Evolutionary conservation across 495 filamentous ascomycete species (phyloP).

Genomic region (Penicillium paxilli): DNA sequence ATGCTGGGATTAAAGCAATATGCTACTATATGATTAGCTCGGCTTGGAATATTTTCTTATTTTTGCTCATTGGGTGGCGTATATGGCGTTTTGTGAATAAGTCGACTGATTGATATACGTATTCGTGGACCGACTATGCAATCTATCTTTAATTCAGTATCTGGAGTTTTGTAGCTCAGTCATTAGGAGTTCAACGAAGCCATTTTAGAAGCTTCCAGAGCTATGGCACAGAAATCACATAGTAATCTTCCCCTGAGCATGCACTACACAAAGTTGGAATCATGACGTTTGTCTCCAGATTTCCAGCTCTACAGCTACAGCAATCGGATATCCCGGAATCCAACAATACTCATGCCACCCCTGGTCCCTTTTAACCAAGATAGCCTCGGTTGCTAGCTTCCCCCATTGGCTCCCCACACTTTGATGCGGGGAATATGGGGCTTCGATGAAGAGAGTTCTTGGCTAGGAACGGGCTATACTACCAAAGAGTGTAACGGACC

Average conservation of each 20-base stretch:
- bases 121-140: background rate
- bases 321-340: background rate
- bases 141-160: background rate
- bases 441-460: background rate
- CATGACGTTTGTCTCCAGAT: too few species aligned
- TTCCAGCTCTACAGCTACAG: too few species aligned
- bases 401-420: background rate
- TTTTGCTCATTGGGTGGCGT: background rate
- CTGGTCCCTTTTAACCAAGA: background rate
- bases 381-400: background rate
- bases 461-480: background rate
- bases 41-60: background rate
- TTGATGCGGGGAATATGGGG: background rate
- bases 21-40: too few species aligned
- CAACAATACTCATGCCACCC: background rate
- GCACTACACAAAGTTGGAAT: too few species aligned
- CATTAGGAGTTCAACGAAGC: too few species aligned
- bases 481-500: background rate
- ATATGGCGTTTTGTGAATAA: constrained; percentile 19
- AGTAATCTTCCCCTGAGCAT: too few species aligned
- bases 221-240: too few species aligned
- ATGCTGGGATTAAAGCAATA: constrained; percentile 32
- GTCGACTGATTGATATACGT: background rate
- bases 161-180: too few species aligned
- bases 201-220: too few species aligned